phyloP scores from a whole-genome alignment of 306 rosid species.

The Inga leiocalycina region DNA sequence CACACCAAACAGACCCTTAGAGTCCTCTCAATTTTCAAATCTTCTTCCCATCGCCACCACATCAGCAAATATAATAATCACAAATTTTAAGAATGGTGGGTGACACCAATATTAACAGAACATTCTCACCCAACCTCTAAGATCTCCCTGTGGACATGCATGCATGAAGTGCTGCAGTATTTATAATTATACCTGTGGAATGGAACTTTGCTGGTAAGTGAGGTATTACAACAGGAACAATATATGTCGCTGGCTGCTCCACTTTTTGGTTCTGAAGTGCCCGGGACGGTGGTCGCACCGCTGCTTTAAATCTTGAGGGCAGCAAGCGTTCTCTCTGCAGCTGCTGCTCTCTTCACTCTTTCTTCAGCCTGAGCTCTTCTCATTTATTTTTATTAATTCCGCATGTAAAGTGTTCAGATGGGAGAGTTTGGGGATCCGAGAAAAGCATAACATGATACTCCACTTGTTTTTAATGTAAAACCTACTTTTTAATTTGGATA shows the following conservation, averaged over 20 bases:
- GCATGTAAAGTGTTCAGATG: background rate
- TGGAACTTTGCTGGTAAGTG: too few relatives aligned
- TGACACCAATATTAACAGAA: background rate
- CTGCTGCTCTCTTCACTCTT: constrained; percentile 95
- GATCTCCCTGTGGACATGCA: constrained; percentile 86
- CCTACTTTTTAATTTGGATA: too few relatives aligned
- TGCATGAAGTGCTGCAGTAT: constrained; percentile 97
- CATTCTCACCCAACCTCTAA: constrained; percentile 65
- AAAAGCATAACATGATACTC: constrained; percentile 3
- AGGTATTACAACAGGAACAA: constrained; percentile 81
- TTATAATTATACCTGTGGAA: constrained; percentile 34
- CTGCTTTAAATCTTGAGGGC: constrained; percentile 48
- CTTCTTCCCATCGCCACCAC: background rate
- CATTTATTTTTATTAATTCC: background rate
- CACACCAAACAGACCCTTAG: too few relatives aligned
- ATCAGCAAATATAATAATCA: background rate
- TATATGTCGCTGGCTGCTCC: constrained; percentile 52
- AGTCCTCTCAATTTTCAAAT: background rate
- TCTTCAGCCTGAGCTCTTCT: constrained; percentile 58
- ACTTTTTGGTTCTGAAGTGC: constrained; percentile 44
- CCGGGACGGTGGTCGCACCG: constrained; percentile 27
- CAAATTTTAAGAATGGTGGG: constrained; percentile 14
- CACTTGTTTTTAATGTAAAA: too few relatives aligned
- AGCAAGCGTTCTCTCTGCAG: constrained; percentile 79
- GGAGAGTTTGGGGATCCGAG: background rate